These are phyloP conservation scores for Coemansia sp. DNA, from an alignment of 192 early-diverging fungal species.

Conservation along the genomic window DNA sequence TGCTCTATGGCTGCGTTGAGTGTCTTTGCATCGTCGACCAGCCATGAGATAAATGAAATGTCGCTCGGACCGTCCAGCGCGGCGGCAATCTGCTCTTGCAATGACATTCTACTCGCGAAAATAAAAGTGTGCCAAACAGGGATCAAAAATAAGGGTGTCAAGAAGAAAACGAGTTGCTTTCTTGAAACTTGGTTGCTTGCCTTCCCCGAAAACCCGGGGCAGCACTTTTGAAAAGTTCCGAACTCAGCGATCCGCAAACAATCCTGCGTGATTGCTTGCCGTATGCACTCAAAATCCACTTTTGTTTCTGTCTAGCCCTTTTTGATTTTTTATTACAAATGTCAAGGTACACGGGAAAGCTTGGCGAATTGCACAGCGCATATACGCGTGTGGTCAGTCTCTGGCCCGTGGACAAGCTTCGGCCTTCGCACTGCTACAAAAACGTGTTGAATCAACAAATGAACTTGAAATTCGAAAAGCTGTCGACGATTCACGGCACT, in stretches of 20 bases:
- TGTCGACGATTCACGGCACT: slow-evolving; percentile 23
- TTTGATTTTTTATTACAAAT: slow-evolving; percentile 10
- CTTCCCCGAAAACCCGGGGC: no score
- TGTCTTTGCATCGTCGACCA: slow-evolving; percentile 17
- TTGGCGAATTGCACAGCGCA: slow-evolving; percentile 56
- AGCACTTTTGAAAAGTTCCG: not conserved
- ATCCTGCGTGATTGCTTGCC: not conserved
- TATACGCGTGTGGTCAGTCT: slow-evolving; percentile 60
- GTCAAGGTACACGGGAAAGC: slow-evolving; percentile 31
- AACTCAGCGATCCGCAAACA: not conserved
- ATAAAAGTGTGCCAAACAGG: not conserved
- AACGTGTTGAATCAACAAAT: slow-evolving; percentile 54
- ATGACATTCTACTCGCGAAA: not conserved
- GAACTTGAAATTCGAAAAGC: slow-evolving; percentile 32
- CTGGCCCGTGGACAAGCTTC: slow-evolving; percentile 70
- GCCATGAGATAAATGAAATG: slow-evolving; percentile 25
- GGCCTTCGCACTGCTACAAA: slow-evolving; percentile 69
- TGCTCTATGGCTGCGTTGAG: slow-evolving; percentile 16
- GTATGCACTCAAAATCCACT: not conserved
- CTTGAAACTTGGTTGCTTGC: no score
- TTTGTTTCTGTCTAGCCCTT: not conserved
- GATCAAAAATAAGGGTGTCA: not conserved
- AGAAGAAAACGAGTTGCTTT: not conserved
- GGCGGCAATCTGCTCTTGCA: slow-evolving; percentile 11
- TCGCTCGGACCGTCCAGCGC: slow-evolving; percentile 27